Conservation (phyloP, 345 rosid genomes). For the Eucalyptus regnans region DNA sequence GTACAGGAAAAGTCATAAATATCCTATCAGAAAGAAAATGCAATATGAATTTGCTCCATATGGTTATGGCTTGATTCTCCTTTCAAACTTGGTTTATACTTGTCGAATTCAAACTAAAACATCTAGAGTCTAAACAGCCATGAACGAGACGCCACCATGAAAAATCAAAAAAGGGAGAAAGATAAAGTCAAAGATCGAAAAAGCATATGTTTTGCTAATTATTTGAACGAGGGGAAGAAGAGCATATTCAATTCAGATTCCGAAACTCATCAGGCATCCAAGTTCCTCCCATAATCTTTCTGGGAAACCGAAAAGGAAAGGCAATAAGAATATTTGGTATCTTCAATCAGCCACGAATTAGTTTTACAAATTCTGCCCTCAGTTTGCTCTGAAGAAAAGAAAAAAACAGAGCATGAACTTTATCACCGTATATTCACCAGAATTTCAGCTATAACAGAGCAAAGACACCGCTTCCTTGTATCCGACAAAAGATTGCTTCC, state of each 20-base stretch:
- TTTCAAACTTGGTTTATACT: background rate
- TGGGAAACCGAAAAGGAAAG: background rate
- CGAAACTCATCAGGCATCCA: background rate
- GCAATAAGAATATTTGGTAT: background rate
- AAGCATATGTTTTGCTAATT: background rate
- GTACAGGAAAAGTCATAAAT: background rate
- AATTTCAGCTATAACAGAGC: background rate
- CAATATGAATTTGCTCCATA: background rate
- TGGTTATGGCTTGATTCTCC: background rate
- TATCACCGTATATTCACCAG: background rate
- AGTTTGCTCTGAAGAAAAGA: background rate
- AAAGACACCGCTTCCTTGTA: background rate
- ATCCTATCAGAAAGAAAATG: background rate
- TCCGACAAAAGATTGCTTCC: background rate
- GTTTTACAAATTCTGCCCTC: background rate
- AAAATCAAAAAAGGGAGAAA: background rate
- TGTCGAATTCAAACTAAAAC: background rate
- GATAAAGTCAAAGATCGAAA: background rate
- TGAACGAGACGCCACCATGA: background rate
- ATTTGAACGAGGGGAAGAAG: background rate
- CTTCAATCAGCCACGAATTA: background rate
- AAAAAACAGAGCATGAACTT: background rate
- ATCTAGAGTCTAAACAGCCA: background rate
- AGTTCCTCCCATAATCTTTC: background rate
- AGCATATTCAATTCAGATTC: background rate